Conservation (phyloP, 495 filamentous ascomycete genomes). For the Penicillium malachiteum region DNA sequence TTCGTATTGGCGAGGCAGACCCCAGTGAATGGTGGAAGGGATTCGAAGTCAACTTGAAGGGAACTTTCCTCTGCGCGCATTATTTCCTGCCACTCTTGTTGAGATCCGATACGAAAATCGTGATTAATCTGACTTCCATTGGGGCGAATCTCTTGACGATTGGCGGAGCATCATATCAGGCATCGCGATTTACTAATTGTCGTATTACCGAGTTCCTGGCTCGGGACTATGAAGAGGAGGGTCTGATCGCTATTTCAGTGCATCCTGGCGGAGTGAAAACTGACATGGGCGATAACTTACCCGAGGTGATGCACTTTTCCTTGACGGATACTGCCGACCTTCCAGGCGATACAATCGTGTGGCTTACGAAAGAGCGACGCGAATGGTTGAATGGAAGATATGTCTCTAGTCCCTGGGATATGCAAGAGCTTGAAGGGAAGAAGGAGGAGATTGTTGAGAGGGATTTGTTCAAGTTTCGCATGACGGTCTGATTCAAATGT, state of each 20-base stretch:
- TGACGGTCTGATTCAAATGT: too few species aligned
- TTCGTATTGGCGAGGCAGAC: slow-evolving; percentile 40
- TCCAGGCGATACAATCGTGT: slow-evolving; percentile 47
- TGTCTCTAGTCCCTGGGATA: slow-evolving; percentile 41
- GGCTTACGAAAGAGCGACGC: slow-evolving; percentile 44
- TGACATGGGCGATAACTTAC: slow-evolving; percentile 35
- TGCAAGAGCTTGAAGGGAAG: slow-evolving; percentile 44
- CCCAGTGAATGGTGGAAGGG: slow-evolving; percentile 46
- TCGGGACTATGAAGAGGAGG: slow-evolving; percentile 41
- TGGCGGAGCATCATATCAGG: slow-evolving; percentile 42
- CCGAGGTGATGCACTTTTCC: slow-evolving; percentile 19
- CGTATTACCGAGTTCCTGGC: slow-evolving; percentile 46
- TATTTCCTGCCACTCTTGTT: slow-evolving; percentile 48
- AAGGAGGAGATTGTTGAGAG: slow-evolving; percentile 41
- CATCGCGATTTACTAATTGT: slow-evolving; percentile 47
- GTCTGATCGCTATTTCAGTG: slow-evolving; percentile 44
- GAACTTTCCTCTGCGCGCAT: slow-evolving; percentile 43
- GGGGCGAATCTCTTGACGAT: slow-evolving; percentile 35
- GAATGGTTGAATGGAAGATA: slow-evolving; percentile 55
- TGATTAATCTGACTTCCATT: slow-evolving; percentile 47
- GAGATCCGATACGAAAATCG: slow-evolving; percentile 43
- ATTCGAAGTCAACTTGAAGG: slow-evolving; percentile 47
- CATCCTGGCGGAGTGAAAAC: slow-evolving; percentile 54
- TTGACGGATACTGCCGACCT: slow-evolving; percentile 46
- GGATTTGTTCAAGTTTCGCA: slow-evolving; percentile 15